Evolutionary conservation across 2,329 filamentous ascomycete genomes (phyloP).

Genomic region (Trichoderma endophyticum): DNA sequence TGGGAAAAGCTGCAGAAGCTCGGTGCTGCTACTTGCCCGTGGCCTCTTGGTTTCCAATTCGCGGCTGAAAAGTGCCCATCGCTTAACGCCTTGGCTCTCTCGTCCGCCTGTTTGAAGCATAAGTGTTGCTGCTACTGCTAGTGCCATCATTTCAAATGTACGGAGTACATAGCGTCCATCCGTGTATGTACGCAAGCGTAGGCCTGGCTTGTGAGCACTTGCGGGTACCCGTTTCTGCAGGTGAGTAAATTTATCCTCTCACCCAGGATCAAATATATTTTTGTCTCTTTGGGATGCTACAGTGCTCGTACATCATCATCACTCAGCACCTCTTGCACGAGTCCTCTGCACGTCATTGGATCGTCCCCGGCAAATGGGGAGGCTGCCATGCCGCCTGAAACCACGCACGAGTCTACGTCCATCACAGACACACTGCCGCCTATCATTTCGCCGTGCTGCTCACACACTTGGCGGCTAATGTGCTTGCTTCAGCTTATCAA

Average conservation of each 20-base stretch:
- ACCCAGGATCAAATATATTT: not conserved
- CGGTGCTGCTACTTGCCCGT: not conserved
- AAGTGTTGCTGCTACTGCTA: not conserved
- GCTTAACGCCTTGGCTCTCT: not conserved
- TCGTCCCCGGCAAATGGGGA: not conserved
- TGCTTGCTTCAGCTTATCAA: not conserved
- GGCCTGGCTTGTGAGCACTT: not conserved
- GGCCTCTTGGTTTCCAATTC: not conserved
- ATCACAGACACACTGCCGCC: not conserved
- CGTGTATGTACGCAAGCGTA: not conserved
- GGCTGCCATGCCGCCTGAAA: not conserved
- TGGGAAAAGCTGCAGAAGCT: not conserved
- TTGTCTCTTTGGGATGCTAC: not conserved
- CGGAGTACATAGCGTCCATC: not conserved
- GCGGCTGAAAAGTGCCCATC: not conserved
- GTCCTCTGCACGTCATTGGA: slow-evolving; percentile 6
- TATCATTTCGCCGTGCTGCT: not conserved
- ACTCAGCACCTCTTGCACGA: not conserved
- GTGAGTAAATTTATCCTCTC: not conserved
- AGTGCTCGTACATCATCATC: not conserved
- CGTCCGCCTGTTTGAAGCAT: not conserved
- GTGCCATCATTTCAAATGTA: not conserved
- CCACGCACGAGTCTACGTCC: not conserved
- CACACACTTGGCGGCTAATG: not conserved
- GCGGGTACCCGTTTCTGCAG: not conserved